Evolutionary conservation across 768 basidiomycete species (phyloP).

Genomic region (Leccinum subgranulosum): DNA sequence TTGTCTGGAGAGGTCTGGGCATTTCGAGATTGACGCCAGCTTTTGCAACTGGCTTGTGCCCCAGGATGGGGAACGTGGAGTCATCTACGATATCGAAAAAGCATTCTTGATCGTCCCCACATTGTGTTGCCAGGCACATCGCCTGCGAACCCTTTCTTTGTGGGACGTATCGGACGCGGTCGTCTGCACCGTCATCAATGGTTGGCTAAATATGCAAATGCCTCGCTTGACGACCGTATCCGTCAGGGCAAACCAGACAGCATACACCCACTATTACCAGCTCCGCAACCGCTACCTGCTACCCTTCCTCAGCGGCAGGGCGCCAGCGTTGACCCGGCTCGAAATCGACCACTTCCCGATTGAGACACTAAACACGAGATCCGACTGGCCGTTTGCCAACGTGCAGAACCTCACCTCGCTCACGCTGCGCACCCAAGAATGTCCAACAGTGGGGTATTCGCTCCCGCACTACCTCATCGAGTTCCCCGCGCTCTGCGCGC

Average conservation of each 20-base stretch:
- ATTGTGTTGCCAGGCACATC: slow-evolving; percentile 2
- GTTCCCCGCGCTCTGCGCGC: slow-evolving; percentile 10
- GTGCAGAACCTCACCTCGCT: slow-evolving; percentile 10
- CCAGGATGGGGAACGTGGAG: not conserved
- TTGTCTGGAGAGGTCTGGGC: slow-evolving; percentile 10
- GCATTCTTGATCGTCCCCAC: slow-evolving; percentile 4
- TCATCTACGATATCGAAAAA: not conserved
- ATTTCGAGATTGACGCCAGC: slow-evolving; percentile 1
- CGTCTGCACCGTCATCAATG: slow-evolving; percentile 2
- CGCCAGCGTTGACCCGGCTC: slow-evolving; percentile 9
- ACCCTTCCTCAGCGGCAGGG: slow-evolving; percentile 12
- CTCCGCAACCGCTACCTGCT: not conserved
- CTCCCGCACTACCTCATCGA: slow-evolving; percentile 17
- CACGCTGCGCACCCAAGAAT: slow-evolving; percentile 14
- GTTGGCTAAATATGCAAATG: not conserved
- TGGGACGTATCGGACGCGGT: slow-evolving; percentile 17
- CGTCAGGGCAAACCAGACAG: slow-evolving; percentile 7
- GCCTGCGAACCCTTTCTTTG: slow-evolving; percentile 5
- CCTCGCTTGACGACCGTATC: slow-evolving; percentile 11
- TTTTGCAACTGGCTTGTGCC: slow-evolving; percentile 14
- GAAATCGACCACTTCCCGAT: slow-evolving; percentile 18
- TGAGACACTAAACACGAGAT: slow-evolving; percentile 1
- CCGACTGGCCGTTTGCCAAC: slow-evolving; percentile 4
- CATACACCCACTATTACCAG: slow-evolving; percentile 4
- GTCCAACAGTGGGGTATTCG: not conserved